A percentile compares a stretch with the other conserved stretches of the same genome.
These are phyloP conservation scores for Posidonia oceanica DNA, from an alignment of 116 monocot species.

Conservation along the genomic window DNA sequence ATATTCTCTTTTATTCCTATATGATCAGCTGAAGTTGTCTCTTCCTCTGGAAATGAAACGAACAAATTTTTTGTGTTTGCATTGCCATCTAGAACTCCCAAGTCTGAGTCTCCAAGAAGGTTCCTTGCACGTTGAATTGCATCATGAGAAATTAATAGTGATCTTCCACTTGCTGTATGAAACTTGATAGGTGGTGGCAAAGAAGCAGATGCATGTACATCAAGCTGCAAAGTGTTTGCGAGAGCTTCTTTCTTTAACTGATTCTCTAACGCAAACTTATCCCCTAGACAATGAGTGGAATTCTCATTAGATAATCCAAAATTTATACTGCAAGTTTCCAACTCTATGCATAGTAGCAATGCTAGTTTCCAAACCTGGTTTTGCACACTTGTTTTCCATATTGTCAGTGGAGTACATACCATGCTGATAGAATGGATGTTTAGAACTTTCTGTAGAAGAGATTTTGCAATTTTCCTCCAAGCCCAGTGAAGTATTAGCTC, in stretches of 20 bases:
- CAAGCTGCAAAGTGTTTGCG: constrained; percentile 6
- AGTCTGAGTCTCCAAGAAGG: constrained; percentile 46
- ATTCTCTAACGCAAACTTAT: neutral
- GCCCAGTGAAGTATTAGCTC: constrained; percentile 11
- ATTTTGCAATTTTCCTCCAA: too few species aligned
- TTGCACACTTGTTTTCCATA: neutral
- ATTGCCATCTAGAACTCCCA: constrained; percentile 12
- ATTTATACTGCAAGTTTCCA: too few species aligned
- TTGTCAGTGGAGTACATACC: neutral
- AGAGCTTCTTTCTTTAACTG: neutral
- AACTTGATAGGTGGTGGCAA: constrained; percentile 30
- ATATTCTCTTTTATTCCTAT: neutral
- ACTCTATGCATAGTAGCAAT: too few species aligned
- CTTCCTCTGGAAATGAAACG: neutral
- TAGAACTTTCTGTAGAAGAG: constrained; percentile 30
- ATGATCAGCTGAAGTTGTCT: neutral
- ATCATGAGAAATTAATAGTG: constrained; percentile 51
- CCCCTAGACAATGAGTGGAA: neutral
- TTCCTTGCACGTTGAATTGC: constrained; percentile 54
- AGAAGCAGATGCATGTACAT: constrained; percentile 10
- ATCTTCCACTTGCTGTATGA: constrained; percentile 59
- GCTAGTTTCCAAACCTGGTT: too few species aligned
- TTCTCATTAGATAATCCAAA: neutral
- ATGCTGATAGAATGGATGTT: constrained; percentile 8
- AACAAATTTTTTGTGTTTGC: constrained; percentile 4